A percentile compares a stretch with the other conserved stretches of the same genome.
These are phyloP conservation scores for Tetrahymena borealis DNA, from an alignment of 73 alveolate genomes.

Conservation along the genomic window DNA sequence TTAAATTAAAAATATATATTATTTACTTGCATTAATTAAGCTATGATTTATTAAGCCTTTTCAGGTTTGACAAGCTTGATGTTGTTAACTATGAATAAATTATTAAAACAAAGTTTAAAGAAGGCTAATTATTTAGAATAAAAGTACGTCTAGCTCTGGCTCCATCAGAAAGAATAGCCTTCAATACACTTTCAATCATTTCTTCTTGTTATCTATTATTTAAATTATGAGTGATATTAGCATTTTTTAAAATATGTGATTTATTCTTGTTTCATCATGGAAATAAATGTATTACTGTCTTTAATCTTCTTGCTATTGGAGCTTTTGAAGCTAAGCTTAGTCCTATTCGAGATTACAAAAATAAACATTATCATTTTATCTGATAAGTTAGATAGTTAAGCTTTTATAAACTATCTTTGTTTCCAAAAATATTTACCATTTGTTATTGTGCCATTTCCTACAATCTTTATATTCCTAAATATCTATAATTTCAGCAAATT, in stretches of 20 bases:
- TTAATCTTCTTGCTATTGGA: not conserved
- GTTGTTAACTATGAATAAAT: not conserved
- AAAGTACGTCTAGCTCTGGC: not conserved
- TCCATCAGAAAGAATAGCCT: not conserved
- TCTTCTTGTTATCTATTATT: not conserved
- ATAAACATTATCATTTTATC: not conserved
- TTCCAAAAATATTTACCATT: not conserved
- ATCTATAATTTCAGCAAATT: not conserved
- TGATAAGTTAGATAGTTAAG: too few species aligned
- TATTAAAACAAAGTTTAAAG: not conserved
- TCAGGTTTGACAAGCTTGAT: conserved; percentile 1
- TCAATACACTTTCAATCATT: not conserved
- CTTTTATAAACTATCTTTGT: too few species aligned
- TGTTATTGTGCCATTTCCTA: not conserved
- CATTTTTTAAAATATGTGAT: not conserved
- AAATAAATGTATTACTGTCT: not conserved
- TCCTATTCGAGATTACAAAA: not conserved
- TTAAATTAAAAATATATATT: not conserved
- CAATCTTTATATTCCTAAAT: not conserved
- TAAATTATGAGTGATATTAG: not conserved
- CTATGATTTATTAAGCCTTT: not conserved
- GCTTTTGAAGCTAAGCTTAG: not conserved
- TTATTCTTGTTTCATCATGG: not conserved
- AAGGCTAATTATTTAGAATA: not conserved
- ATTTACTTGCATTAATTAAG: not conserved